phyloP scores from a whole-genome alignment of 2,329 filamentous ascomycete genomes.

The Epichloe gansuensis region DNA sequence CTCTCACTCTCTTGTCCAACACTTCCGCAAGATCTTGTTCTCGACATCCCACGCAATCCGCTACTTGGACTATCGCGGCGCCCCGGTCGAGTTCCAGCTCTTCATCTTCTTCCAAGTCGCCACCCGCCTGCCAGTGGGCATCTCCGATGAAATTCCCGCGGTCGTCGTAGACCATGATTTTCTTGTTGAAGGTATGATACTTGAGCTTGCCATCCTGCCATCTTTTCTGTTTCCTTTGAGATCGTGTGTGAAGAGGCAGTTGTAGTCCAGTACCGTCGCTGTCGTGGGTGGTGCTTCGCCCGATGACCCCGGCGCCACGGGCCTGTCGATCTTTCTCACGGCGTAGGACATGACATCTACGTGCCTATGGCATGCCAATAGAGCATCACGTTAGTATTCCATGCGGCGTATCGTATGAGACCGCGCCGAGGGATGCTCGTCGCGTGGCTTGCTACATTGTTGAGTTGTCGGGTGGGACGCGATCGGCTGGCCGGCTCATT shows the following conservation, averaged over 20 bases:
- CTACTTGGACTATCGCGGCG: conserved; percentile 67
- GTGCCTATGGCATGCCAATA: conserved; percentile 1
- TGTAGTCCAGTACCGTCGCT: conserved; percentile 68
- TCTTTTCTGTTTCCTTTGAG: conserved; percentile 76
- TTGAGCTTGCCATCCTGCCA: conserved; percentile 89
- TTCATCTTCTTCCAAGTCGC: conserved; percentile 65
- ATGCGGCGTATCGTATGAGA: neutral
- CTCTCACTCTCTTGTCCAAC: conserved; percentile 54
- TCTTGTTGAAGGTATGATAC: conserved; percentile 83
- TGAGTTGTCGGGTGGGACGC: neutral
- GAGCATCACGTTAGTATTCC: neutral
- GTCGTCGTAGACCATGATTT: conserved; percentile 82
- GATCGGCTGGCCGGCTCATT: neutral
- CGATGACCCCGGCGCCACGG: neutral
- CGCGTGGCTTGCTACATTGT: neutral
- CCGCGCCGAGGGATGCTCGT: neutral
- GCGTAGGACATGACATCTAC: conserved; percentile 12
- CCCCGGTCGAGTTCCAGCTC: conserved; percentile 69
- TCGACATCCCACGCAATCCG: conserved; percentile 57
- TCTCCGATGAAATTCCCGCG: conserved; percentile 73
- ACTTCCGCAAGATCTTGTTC: conserved; percentile 71
- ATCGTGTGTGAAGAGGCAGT: conserved; percentile 80
- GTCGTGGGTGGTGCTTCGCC: conserved; percentile 24
- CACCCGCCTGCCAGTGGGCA: conserved; percentile 62
- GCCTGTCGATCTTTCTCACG: conserved; percentile 5